Evolutionary conservation across 345 rosid species (phyloP), one percentile per base, ranked within the genome.

Genomic region (Populus simonii): DNA sequence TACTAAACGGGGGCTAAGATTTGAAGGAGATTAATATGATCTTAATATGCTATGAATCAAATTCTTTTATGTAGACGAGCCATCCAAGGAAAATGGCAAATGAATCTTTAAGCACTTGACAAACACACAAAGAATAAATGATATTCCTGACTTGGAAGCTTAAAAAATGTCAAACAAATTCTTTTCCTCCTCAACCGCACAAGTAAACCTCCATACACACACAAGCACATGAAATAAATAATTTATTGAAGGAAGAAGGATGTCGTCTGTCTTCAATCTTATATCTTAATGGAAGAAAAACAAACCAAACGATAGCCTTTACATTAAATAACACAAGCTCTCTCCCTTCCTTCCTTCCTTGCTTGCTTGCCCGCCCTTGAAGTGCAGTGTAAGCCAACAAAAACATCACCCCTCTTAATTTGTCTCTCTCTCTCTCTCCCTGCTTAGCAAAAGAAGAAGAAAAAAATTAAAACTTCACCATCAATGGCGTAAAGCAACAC

Each of bases 401-500:
- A 76, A 43, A 7, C 47, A 41, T 68, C 79, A 80, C 72, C 85
- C 74, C 78, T 23, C 69, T 68, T 18, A 33, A 33, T 4, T 36
- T 25, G 29, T 49, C 15, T 31, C 67, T 43, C 61, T 78, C 59
- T 49, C 35, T 66, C 68, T 65, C 41, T 41, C 53, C 13, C 66
- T 25, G 35, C 45, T 41, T 41, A 41, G 45, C 45, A 3, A 41
- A 41, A 2, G 11, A 41, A 41, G 11, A 9, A 1, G 0, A 45
- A 45, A 13, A 47, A 4, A 15, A 15, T 15, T 13, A 47, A 15
- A 59, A 41, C 71, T 69, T 73, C 55, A 31, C 69, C 82, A n/a
- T 78, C 75, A 80, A 83, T 89, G 89, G 88, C 88, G 87, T 87
- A 77, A 87, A 86, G 88, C 77, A 79, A 80, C 79, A 63, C 75